These are phyloP conservation scores for Pleurotus cornucopiae DNA, from an alignment of 768 basidiomycete species.

Conservation along the genomic window DNA sequence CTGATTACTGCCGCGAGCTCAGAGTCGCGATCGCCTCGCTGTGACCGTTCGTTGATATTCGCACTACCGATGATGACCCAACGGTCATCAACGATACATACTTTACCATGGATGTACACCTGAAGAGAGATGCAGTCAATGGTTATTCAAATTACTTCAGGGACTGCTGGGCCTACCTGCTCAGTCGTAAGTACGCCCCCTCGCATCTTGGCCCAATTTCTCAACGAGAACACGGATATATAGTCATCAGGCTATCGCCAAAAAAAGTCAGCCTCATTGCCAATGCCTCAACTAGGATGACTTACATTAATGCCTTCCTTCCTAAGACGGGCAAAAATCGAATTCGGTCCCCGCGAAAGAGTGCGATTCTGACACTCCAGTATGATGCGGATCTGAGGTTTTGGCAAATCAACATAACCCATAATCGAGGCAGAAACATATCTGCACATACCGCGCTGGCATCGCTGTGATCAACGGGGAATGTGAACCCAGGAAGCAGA, in stretches of 20 bases:
- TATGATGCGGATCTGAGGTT: conserved; percentile 79
- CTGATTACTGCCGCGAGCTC: conserved; percentile 90
- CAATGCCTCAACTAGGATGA: conserved; percentile 7
- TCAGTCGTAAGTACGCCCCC: conserved; percentile 84
- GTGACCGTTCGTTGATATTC: conserved; percentile 96
- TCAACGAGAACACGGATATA: conserved; percentile 84
- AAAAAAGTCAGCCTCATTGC: conserved; percentile 1
- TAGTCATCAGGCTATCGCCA: conserved; percentile 81
- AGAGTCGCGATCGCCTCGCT: conserved; percentile 94
- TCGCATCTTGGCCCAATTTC: conserved; percentile 91
- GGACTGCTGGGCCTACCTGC: conserved; percentile 45
- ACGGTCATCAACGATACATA: conserved; percentile 91
- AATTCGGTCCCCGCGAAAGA: conserved; percentile 83
- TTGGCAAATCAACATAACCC: not conserved
- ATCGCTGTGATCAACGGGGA: conserved; percentile 88
- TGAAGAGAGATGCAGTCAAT: conserved; percentile 22
- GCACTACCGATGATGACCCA: conserved; percentile 93
- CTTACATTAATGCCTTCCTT: conserved; percentile 87
- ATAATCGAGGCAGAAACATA: not conserved
- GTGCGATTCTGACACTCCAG: conserved; percentile 92
- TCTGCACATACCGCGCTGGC: conserved; percentile 73
- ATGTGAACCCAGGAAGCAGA: conserved; percentile 88
- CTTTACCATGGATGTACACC: conserved; percentile 90
- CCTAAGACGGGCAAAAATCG: conserved; percentile 82
- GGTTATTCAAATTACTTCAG: not conserved